A percentile compares a stretch with the other conserved stretches of the same genome.
phyloP scores from a whole-genome alignment of 129 eudicot genomes.

The Apium graveolens region DNA sequence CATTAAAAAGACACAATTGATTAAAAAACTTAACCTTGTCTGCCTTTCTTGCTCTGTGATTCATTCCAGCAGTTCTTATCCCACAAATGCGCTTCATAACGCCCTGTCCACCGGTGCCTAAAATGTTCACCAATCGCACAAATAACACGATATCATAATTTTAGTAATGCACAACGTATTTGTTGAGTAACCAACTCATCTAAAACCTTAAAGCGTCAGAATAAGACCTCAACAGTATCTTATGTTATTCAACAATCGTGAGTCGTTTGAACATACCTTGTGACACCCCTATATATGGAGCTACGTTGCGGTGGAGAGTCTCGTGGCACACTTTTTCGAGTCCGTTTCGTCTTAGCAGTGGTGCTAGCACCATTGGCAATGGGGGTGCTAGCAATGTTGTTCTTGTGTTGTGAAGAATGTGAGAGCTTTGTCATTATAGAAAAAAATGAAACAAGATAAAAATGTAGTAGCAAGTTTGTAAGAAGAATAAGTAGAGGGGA shows the following conservation, averaged over 20 bases:
- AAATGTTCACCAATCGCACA: conserved; percentile 15
- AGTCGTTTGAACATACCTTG: conserved; percentile 29
- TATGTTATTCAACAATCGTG: background rate
- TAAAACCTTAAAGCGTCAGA: too few species aligned
- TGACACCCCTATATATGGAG: conserved; percentile 72
- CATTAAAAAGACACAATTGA: background rate
- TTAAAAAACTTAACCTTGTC: conserved; percentile 49
- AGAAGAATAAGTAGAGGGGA: background rate
- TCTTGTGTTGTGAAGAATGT: conserved; percentile 15
- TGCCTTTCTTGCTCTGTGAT: conserved; percentile 71
- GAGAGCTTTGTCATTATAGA: conserved; percentile 48
- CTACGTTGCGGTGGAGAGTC: conserved; percentile 75
- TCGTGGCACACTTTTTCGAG: conserved; percentile 52
- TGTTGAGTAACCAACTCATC: too few species aligned
- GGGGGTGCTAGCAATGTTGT: background rate
- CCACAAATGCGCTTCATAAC: conserved; percentile 92
- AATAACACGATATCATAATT: too few species aligned
- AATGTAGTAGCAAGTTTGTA: background rate
- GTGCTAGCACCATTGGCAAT: background rate
- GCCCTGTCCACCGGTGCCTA: conserved; percentile 91
- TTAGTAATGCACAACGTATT: background rate
- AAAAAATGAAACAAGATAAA: background rate
- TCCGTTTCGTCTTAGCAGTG: conserved; percentile 33
- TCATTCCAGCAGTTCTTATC: conserved; percentile 88
- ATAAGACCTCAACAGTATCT: too few species aligned